Base-by-base conservation (phyloP, 192 early-diverging fungal genomes). In the Ambispora gerdemannii region DNA sequence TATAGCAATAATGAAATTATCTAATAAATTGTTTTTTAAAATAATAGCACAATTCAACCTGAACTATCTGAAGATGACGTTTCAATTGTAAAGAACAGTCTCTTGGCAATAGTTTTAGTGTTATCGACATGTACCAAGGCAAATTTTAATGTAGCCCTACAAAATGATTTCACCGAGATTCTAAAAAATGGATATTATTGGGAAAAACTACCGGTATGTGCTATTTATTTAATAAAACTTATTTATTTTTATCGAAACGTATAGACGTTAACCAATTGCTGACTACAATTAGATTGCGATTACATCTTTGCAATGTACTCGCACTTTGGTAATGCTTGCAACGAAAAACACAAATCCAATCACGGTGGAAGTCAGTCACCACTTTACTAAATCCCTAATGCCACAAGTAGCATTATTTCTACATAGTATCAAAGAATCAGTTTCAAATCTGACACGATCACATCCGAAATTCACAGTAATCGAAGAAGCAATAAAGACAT, bases 401-500 rank as follows among this genome's bases (percentile, higher is more conserved):
- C 77, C 80, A n/a, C 63, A 69, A 43, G 31, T 73, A 34, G 59
- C 75, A 20, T 28, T 56, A 22, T 77, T 71, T 34, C 22, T 75
- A 50, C 34, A 78, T 27, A 43, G 50, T 22, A 47, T 64, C 11
- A 75, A 73, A 36, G 32, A 72, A 3, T 32, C 49, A 6, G 31
- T 32, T 56, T 25, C 22, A 28, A 49, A 24, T 24, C 10, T 43
- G 2, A n/a, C 20, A 38, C 13, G 3, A 17, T 59, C 34, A 2
- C 60, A 72, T 53, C 13, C 25, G 0, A 71, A 68, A n/a, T 55
- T 78, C 36, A 60, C 71, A 11, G 61, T 76, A 2, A 53, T 80
- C 19, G 79, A 78, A 49, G 84, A 86, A 43, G 78, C 80, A 28
- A 81, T 86, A 22, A 79, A 81, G 43, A 82, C 78, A 4, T 66